Conservation (phyloP, 257 asterid genomes). For the Lithospermum erythrorhizon region DNA sequence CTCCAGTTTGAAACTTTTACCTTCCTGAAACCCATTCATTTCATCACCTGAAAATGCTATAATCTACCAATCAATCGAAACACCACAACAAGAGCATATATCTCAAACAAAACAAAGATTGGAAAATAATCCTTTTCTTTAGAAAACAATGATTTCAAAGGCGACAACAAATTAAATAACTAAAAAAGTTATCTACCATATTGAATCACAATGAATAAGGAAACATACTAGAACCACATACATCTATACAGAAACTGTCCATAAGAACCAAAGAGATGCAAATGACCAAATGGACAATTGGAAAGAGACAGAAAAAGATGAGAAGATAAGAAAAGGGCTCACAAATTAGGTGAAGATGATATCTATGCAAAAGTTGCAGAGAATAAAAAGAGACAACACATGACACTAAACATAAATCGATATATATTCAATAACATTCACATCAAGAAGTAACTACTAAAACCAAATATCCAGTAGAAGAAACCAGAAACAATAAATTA, state of each 20-base stretch:
- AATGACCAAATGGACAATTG: too few relatives aligned
- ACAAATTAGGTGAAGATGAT: conserved; percentile 15
- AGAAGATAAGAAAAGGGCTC: too few relatives aligned
- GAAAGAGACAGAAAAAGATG: conserved; percentile 18
- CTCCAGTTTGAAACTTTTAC: conserved; percentile 29
- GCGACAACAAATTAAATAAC: too few relatives aligned
- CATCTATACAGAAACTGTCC: background rate
- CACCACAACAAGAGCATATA: background rate
- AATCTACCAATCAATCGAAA: conserved; percentile 11
- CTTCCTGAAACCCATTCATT: conserved; percentile 59
- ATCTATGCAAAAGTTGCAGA: conserved; percentile 3
- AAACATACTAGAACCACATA: background rate
- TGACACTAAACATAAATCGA: conserved; percentile 15
- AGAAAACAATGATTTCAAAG: background rate
- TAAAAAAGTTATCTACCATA: background rate
- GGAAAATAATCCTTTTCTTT: background rate
- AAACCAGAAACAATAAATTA: background rate
- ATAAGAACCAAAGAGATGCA: background rate
- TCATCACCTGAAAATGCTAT: conserved; percentile 33
- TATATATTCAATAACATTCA: conserved; percentile 26
- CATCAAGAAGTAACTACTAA: conserved; percentile 20
- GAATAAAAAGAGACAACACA: conserved; percentile 22
- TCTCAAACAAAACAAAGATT: background rate
- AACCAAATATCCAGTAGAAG: background rate
- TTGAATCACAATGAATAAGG: background rate